Evolutionary conservation across 1,284 basidiomycete species (phyloP).

Genomic region (Phlebopus sp.): DNA sequence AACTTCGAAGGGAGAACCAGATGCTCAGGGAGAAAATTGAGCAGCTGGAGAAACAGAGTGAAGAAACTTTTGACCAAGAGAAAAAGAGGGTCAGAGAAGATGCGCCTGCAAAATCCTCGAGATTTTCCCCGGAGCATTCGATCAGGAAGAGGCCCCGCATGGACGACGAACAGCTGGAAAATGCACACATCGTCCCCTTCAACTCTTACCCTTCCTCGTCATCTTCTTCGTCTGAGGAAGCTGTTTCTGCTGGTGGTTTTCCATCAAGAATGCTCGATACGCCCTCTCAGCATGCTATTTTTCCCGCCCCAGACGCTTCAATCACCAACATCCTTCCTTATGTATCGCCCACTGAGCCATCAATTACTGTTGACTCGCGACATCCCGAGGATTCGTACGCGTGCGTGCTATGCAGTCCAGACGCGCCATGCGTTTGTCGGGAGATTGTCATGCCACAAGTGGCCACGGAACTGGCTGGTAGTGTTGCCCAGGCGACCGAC

Average conservation of each 20-base stretch:
- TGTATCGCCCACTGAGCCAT: constrained; percentile 17
- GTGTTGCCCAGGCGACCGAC: constrained; percentile 13
- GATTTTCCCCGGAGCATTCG: constrained; percentile 19
- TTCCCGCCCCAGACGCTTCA: constrained; percentile 23
- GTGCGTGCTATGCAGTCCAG: constrained; percentile 73
- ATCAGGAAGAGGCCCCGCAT: constrained; percentile 43
- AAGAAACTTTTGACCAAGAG: constrained; percentile 36
- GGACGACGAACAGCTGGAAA: constrained; percentile 32
- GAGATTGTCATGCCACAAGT: constrained; percentile 54
- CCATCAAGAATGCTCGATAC: constrained; percentile 8
- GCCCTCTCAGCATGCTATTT: constrained; percentile 16
- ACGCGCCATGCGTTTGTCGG: constrained; percentile 70
- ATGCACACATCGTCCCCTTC: constrained; percentile 33
- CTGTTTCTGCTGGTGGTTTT: constrained; percentile 2
- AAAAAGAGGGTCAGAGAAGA: constrained; percentile 58
- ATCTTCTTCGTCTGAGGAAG: constrained; percentile 17
- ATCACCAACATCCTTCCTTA: constrained; percentile 36
- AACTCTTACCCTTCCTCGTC: constrained; percentile 20
- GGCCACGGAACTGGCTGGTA: constrained; percentile 15
- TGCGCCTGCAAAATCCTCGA: constrained; percentile 33
- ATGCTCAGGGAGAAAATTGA: constrained; percentile 58
- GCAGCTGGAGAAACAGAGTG: constrained; percentile 46
- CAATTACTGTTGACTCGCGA: constrained; percentile 24
- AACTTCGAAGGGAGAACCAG: constrained; percentile 62
- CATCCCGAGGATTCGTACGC: constrained; percentile 29